Evolutionary conservation across 2,329 filamentous ascomycete genomes (phyloP).

Genomic region (Pleurostoma richardsiae): DNA sequence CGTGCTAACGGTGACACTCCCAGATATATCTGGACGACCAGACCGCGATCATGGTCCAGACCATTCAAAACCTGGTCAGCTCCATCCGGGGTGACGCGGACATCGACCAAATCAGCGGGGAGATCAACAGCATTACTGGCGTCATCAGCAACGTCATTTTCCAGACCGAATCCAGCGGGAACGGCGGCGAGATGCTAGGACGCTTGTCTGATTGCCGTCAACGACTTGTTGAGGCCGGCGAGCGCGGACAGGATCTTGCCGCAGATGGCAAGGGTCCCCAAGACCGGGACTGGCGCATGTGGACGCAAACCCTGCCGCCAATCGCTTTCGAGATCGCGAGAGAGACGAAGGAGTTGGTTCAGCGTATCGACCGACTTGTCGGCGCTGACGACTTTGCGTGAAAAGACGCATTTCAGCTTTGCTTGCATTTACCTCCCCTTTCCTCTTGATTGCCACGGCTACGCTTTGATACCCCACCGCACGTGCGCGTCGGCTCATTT

Average conservation of each 20-base stretch:
- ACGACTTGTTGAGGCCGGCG: constrained; percentile 58
- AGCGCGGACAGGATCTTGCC: constrained; percentile 56
- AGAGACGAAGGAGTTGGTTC: constrained; percentile 70
- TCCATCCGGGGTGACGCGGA: constrained; percentile 62
- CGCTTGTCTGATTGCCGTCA: constrained; percentile 60
- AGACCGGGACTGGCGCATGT: constrained; percentile 53
- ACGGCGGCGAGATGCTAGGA: constrained; percentile 45
- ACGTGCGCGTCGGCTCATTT: neutral
- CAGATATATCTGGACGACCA: constrained; percentile 79
- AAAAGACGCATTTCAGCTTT: neutral
- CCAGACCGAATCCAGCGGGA: constrained; percentile 55
- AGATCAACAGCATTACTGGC: constrained; percentile 65
- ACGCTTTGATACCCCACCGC: neutral
- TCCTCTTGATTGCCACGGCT: neutral
- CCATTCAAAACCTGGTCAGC: constrained; percentile 75
- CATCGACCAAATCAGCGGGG: constrained; percentile 60
- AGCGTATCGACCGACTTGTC: constrained; percentile 18
- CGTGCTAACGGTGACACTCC: constrained; percentile 2
- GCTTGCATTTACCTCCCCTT: too few relatives aligned
- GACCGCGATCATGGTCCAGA: constrained; percentile 71
- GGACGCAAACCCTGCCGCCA: constrained; percentile 69
- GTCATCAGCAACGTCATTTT: constrained; percentile 67
- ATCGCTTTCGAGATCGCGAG: constrained; percentile 84
- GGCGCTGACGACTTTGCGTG: constrained; percentile 17
- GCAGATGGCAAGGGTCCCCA: constrained; percentile 44